These are phyloP conservation scores for Hypericum perforatum DNA, from an alignment of 345 rosid species.

Conservation along the genomic window DNA sequence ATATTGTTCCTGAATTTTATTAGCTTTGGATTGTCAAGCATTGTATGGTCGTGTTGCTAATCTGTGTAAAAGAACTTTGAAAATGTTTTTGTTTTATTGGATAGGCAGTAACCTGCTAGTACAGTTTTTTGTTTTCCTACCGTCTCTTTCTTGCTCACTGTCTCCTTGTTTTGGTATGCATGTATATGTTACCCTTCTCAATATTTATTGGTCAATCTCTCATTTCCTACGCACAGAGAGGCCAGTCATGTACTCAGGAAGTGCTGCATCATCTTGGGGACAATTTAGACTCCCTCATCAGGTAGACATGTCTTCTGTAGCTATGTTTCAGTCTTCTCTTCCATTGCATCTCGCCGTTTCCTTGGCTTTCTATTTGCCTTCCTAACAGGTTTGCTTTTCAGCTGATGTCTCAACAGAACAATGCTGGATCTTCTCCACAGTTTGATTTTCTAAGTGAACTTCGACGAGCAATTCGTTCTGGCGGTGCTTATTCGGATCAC, in stretches of 20 bases:
- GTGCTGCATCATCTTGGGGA: constrained; percentile 40
- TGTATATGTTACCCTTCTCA: not conserved
- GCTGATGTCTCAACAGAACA: constrained; percentile 29
- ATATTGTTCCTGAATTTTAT: no score
- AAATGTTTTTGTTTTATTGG: no score
- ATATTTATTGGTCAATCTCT: not conserved
- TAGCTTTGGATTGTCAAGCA: no score
- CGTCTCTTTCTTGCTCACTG: no score
- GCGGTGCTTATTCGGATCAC: constrained; percentile 21
- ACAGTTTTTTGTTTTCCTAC: no score
- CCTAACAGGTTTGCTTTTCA: constrained; percentile 16
- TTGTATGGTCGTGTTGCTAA: no score
- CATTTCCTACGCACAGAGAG: constrained; percentile 31
- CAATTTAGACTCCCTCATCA: constrained; percentile 52
- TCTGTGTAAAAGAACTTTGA: no score
- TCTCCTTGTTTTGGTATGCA: not conserved
- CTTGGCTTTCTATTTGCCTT: not conserved
- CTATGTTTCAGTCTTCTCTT: not conserved
- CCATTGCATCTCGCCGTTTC: not conserved
- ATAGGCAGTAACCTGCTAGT: no score
- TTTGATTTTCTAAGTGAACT: constrained; percentile 55
- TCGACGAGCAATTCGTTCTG: constrained; percentile 30
- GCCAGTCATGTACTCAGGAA: constrained; percentile 49
- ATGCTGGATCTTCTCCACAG: constrained; percentile 27
- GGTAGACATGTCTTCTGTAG: constrained; percentile 21